Conservation (phyloP, 345 rosid genomes). For the Eucalyptus coolabah region DNA sequence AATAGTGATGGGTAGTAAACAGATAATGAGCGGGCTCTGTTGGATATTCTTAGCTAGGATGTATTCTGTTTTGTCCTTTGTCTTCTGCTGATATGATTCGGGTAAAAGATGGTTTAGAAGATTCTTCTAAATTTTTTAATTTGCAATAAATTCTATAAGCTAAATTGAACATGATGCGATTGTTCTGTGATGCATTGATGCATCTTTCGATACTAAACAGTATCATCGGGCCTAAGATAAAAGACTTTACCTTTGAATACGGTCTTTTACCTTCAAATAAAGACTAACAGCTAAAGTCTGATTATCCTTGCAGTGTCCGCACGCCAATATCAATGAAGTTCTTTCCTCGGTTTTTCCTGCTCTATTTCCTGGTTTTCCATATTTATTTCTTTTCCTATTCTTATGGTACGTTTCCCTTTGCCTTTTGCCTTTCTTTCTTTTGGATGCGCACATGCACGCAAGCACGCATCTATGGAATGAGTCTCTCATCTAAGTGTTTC, state of each 20-base stretch:
- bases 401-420: constrained; percentile 43
- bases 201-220: neutral
- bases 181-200: neutral
- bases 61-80: neutral
- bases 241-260: neutral
- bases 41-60: neutral
- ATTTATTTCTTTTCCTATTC: constrained; percentile 94
- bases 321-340: constrained; percentile 99
- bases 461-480: neutral
- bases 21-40: neutral
- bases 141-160: neutral
- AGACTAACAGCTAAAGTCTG: neutral
- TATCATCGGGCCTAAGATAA: neutral
- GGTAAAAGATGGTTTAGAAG: neutral
- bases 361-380: constrained; percentile 96
- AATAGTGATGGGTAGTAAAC: neutral
- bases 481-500: neutral
- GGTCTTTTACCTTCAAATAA: neutral
- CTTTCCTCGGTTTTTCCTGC: constrained; percentile 97
- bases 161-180: neutral
- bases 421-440: neutral
- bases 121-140: neutral
- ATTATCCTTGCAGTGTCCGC: constrained; percentile 61
- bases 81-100: neutral
- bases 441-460: neutral